Evolutionary conservation across 2,329 filamentous ascomycete species (phyloP), one percentile per base, ranked within the genome.

Genomic region (Phialemonium atrogriseum): DNA sequence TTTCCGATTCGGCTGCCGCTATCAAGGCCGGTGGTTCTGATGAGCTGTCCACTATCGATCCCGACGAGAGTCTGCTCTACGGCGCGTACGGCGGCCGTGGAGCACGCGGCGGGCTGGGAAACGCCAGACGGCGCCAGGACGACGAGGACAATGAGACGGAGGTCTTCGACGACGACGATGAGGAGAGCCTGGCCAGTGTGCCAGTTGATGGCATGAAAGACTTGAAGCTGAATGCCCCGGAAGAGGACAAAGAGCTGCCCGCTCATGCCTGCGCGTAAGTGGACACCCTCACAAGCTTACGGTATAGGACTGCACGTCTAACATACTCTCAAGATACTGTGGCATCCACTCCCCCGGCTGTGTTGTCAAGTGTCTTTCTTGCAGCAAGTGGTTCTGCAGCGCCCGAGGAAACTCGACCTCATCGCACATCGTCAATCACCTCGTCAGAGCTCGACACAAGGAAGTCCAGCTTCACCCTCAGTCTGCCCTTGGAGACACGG

Each of bases 351-450:
- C 93, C 36, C 82, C 91, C 3, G 82, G 83, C 54, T 91, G 84
- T 44, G 93, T 98, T 35, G 91, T 98, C 48, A 96, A 95, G 63
- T 98, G 91, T 54, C 70, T 98, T 39, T 74, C 80, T 38, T 98
- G 91, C 67, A 89, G 77, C 66, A 98, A 96, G 56, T 98, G 91
- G 91, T 98, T 98, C 58, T 98, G 91, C 63, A 96, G 88, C 59
- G 88, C 89, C 38, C 84, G 89, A 50, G 89, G 91, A 45, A 98
- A 95, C 59, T 88, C 88, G 12, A 94, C 85, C 31, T 95, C 89
- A 16, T 94, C 89, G 20, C 91, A 98, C 55, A 96, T 98, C 48
- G 86, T 98, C 62, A 96, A 96, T 58, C 91, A 98, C 54, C 77
- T 98, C 20, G 91, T 98, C 38, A 84, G 93, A 50, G 89, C 93